A percentile compares a stretch with the other conserved stretches of the same genome.
Conservation (phyloP, 768 basidiomycete genomes). For the Serendipita sp. region DNA sequence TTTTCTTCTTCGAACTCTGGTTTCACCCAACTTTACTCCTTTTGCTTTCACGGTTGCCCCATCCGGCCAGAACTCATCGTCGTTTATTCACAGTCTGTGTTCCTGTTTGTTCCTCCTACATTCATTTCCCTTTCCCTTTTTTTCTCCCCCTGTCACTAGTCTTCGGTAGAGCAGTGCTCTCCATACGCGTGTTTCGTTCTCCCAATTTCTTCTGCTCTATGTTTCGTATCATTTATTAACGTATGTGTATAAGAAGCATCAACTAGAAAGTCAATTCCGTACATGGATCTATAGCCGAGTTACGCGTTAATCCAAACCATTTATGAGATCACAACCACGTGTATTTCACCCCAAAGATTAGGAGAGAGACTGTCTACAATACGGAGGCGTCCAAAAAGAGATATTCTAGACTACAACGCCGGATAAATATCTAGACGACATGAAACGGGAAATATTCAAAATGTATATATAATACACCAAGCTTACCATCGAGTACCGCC, state of each 20-base stretch:
- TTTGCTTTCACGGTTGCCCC: no score
- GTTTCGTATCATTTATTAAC: background rate
- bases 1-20: background rate
- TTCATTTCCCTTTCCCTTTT: no score
- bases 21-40: no score
- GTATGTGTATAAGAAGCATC: background rate
- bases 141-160: no score
- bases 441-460: background rate
- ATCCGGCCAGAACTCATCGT: no score
- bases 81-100: no score
- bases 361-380: background rate
- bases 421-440: background rate
- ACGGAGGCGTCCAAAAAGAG: background rate
- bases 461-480: no score
- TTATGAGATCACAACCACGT: background rate
- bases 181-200: no score
- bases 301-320: background rate
- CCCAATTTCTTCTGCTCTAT: background rate
- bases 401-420: background rate
- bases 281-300: background rate
- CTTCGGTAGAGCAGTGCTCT: no score
- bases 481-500: background rate
- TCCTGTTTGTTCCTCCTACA: no score
- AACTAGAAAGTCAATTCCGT: background rate
- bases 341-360: background rate